These are phyloP conservation scores for Fusarium buxicola DNA, from an alignment of 2,329 filamentous ascomycete species.

Conservation along the genomic window DNA sequence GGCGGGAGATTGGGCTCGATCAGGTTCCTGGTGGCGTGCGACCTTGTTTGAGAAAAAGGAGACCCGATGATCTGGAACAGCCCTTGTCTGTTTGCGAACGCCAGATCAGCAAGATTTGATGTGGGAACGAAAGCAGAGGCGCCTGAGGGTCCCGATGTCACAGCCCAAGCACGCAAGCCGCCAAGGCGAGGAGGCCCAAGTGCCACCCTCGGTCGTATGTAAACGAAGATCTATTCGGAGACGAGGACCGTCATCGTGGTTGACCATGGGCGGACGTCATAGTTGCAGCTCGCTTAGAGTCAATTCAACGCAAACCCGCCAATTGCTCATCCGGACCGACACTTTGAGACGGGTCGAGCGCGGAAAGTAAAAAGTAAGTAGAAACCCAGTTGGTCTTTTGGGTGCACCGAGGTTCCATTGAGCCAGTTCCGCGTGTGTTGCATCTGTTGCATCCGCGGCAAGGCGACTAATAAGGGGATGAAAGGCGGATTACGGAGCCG, in stretches of 20 bases:
- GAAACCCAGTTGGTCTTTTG: not conserved
- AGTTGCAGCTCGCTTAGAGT: constrained; percentile 7
- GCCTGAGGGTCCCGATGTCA: constrained; percentile 21
- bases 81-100: constrained; percentile 39
- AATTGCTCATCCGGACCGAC: not conserved
- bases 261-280: constrained; percentile 8
- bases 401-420: not conserved
- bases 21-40: constrained; percentile 31
- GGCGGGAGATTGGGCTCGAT: constrained; percentile 41
- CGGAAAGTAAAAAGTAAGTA: constrained; percentile 5
- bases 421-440: not conserved
- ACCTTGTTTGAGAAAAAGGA: constrained; percentile 29
- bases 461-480: not conserved
- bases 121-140: constrained; percentile 31
- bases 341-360: constrained; percentile 4
- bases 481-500: constrained; percentile 10
- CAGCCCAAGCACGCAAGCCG: constrained; percentile 12
- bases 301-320: constrained; percentile 1
- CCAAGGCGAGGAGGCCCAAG: constrained; percentile 11
- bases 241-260: constrained; percentile 5
- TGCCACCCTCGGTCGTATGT: not conserved
- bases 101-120: constrained; percentile 43
- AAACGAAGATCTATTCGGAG: constrained; percentile 7
- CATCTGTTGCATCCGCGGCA: constrained; percentile 6
- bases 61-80: constrained; percentile 47